Evolutionary conservation across 441 rosid species (phyloP).

Genomic region (Gossypium trilobum): DNA sequence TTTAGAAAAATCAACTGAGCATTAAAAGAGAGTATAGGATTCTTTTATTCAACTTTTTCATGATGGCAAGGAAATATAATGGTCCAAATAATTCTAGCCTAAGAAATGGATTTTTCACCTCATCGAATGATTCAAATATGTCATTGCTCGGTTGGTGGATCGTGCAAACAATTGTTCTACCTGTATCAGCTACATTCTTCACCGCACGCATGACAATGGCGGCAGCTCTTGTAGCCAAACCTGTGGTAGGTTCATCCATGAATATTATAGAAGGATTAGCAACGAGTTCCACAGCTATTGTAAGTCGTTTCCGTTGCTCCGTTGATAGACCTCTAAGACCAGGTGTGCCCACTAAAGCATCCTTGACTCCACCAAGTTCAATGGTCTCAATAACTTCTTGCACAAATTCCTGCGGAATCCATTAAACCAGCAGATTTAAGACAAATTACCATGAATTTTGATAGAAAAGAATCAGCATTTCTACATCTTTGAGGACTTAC

Average conservation of each 20-base stretch:
- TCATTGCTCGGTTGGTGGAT: slow-evolving; percentile 70
- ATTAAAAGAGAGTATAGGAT: not conserved
- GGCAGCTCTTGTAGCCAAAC: slow-evolving; percentile 63
- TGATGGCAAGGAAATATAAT: not conserved
- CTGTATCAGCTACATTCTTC: slow-evolving; percentile 57
- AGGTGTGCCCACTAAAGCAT: slow-evolving; percentile 50
- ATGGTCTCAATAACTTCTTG: slow-evolving; percentile 56
- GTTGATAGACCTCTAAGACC: slow-evolving; percentile 56
- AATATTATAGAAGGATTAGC: slow-evolving; percentile 68
- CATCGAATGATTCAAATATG: slow-evolving; percentile 67
- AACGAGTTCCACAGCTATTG: slow-evolving; percentile 67
- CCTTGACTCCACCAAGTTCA: slow-evolving; percentile 52
- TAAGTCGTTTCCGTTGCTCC: slow-evolving; percentile 63
- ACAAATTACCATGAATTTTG: not conserved
- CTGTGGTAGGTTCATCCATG: slow-evolving; percentile 78
- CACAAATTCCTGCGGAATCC: slow-evolving; percentile 41
- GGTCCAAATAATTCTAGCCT: not conserved
- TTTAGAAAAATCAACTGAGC: slow-evolving; percentile 42
- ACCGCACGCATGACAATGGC: slow-evolving; percentile 76
- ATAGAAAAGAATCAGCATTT: not conserved
- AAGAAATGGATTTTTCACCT: slow-evolving; percentile 23
- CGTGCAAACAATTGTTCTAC: slow-evolving; percentile 69
- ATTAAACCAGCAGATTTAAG: not conserved
- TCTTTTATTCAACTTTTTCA: not conserved
- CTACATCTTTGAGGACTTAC: slow-evolving; percentile 19